Conservation (phyloP, 305 asterid species). For the Solanum hybrid region DNA sequence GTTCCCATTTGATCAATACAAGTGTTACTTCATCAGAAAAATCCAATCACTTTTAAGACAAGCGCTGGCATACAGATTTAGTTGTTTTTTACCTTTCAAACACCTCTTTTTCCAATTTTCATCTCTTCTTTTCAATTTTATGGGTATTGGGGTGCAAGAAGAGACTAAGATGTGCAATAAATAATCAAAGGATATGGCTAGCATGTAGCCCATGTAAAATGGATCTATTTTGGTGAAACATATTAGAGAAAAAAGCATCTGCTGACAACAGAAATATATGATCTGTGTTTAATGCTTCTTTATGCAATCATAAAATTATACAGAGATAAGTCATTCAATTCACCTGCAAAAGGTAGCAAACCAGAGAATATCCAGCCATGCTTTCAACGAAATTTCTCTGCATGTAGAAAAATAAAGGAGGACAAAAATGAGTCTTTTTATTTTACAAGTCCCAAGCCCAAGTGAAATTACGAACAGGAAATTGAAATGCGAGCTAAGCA, state of each 20-base stretch:
- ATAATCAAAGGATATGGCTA: neutral
- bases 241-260: neutral
- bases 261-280: neutral
- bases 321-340: constrained; percentile 10
- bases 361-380: constrained; percentile 94
- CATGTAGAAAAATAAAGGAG: constrained; percentile 10
- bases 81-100: neutral
- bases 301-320: neutral
- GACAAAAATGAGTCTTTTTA: neutral
- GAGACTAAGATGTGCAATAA: neutral
- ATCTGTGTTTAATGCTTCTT: neutral
- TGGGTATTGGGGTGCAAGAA: neutral
- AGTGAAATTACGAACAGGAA: neutral
- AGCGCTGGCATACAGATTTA: neutral
- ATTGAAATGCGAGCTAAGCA: neutral
- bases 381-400: constrained; percentile 94
- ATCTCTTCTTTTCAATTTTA: neutral
- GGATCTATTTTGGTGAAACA: neutral
- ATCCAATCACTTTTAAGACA: neutral
- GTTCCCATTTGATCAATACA: neutral
- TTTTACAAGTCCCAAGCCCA: neutral
- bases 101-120: neutral
- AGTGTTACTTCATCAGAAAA: neutral
- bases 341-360: constrained; percentile 91
- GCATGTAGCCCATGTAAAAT: neutral